Evolutionary conservation across 345 rosid genomes (phyloP), one percentile per base, ranked within the genome.

Genomic region (Turnera subulata): DNA sequence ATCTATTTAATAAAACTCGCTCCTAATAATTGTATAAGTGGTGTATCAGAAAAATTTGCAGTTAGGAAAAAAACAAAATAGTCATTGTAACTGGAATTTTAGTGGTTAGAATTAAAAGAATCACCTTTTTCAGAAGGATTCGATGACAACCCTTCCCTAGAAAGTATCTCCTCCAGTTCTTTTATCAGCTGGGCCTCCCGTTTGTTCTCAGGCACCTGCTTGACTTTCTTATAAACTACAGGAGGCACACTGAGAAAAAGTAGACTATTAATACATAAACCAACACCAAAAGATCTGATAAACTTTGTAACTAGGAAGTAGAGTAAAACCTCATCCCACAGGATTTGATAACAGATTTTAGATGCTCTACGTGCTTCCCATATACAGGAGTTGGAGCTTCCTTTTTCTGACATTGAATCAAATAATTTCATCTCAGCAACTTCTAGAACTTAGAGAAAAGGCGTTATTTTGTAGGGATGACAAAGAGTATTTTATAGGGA

Each of bases 81-180:
- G 35, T 29, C 5, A 3, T 29, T 29, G 8, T 29, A 29, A 29
- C 35, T 29, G 5, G 8, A 29, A 29, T 29, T 29, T 29, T 4
- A 29, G n/a, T 3, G 35, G 35, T 8, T 56, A 75, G 53, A 63
- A 20, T 46, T 51, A 51, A 29, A 43, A 35, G 20, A 17, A 62
- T 56, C 22, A 89, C 97, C 97, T 76, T 85, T 87, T 67, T 87
- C 94, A 16, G 92, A 70, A 58, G 99, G 96, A 53, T 81, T 73
- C 56, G 88, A 68, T 18, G 97, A 89, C 72, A 89, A 66, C 48
- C 94, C 94, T 81, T 93, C 96, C 77, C 64, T 93, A 55, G 92
- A 76, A 68, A 93, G 97, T 55, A 93, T 81, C 58, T 77, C 82
- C 73, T 87, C 81, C 29, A 89, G 86, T 69, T 89, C 99, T 77